A percentile compares a stretch with the other conserved stretches of the same genome.
These are phyloP conservation scores for Dissophora ornata DNA, from an alignment of 192 early-diverging fungal genomes.

Conservation along the genomic window DNA sequence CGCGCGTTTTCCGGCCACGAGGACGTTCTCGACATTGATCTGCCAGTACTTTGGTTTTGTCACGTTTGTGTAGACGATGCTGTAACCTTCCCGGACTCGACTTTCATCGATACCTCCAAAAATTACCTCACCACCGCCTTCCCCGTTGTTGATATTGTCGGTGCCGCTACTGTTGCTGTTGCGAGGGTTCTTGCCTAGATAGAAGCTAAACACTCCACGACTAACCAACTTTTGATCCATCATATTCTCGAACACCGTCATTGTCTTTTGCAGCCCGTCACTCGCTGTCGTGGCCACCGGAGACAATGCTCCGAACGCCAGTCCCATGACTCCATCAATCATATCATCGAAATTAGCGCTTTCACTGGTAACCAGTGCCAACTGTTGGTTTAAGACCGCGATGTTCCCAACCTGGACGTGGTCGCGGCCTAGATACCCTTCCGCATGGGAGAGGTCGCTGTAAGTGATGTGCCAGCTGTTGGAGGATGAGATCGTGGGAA, in stretches of 20 bases:
- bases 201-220: constrained; percentile 70
- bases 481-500: too few species aligned
- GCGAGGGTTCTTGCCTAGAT: constrained; percentile 55
- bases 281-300: too few species aligned
- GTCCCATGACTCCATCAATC: constrained; percentile 73
- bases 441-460: constrained; percentile 67
- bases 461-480: constrained; percentile 72
- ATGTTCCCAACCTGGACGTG: constrained; percentile 66
- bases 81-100: not conserved
- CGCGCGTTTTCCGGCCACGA: constrained; percentile 16
- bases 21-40: constrained; percentile 45
- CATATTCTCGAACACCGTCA: constrained; percentile 69
- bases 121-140: constrained; percentile 54
- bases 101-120: constrained; percentile 35
- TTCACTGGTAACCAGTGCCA: constrained; percentile 69
- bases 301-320: constrained; percentile 67
- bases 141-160: too few species aligned
- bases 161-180: too few species aligned
- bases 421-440: constrained; percentile 56
- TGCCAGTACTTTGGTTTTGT: constrained; percentile 71
- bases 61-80: constrained; percentile 14
- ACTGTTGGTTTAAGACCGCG: constrained; percentile 62
- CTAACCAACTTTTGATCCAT: constrained; percentile 62
- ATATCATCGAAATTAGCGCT: constrained; percentile 65
- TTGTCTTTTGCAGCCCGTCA: constrained; percentile 25